phyloP scores from a whole-genome alignment of 495 filamentous ascomycete species.

The Hypomontagnella submonticulosa region DNA sequence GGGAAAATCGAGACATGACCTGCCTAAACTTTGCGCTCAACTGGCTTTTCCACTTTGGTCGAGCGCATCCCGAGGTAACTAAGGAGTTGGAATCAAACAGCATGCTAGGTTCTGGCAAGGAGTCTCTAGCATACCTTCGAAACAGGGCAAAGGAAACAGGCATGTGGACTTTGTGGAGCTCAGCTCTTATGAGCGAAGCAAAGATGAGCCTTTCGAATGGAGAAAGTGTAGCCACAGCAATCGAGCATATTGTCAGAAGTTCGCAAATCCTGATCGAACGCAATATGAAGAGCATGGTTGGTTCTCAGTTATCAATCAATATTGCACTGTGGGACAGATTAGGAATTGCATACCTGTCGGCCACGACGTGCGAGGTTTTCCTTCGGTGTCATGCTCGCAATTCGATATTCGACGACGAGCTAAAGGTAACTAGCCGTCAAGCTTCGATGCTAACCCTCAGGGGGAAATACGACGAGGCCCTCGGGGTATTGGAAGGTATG shows the following conservation, averaged over 20 bases:
- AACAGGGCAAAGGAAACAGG: conserved; percentile 87
- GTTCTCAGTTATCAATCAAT: conserved; percentile 75
- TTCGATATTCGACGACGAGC: conserved; percentile 78
- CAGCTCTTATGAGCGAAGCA: conserved; percentile 86
- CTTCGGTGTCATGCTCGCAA: conserved; percentile 73
- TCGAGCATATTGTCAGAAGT: conserved; percentile 82
- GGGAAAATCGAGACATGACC: conserved; percentile 90
- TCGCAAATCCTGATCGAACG: conserved; percentile 84
- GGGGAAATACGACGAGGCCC: conserved; percentile 78
- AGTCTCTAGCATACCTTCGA: conserved; percentile 85
- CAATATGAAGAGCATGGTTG: conserved; percentile 76
- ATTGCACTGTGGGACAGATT: conserved; percentile 81
- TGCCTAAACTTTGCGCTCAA: conserved; percentile 96
- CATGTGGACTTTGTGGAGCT: conserved; percentile 88
- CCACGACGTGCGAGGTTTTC: conserved; percentile 77
- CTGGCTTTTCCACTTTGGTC: conserved; percentile 96
- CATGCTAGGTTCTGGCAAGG: conserved; percentile 80
- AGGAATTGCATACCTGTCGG: conserved; percentile 73
- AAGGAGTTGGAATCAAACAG: conserved; percentile 74
- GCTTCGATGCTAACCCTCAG: conserved; percentile 58
- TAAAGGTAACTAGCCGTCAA: conserved; percentile 67
- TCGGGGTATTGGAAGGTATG: conserved; percentile 70
- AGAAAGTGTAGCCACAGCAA: conserved; percentile 78
- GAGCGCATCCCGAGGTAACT: conserved; percentile 82
- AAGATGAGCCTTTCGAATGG: conserved; percentile 80